Evolutionary conservation across 192 early-diverging fungal species (phyloP).

Genomic region (Linnemannia exigua): DNA sequence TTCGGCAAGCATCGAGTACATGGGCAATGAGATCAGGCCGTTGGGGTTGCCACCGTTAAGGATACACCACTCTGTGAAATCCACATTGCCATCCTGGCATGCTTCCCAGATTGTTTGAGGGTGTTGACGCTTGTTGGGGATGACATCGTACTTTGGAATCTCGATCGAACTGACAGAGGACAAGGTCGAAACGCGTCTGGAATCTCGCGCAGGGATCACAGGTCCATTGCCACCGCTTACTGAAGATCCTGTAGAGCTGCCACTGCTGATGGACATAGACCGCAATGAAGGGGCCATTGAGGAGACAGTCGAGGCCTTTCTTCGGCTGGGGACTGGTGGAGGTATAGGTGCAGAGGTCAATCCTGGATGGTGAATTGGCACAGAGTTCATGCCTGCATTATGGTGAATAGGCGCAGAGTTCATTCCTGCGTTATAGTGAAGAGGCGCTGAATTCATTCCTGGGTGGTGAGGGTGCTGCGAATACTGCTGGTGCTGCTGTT

Average conservation of each 20-base stretch:
- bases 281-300: conserved; percentile 36
- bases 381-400: neutral
- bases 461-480: neutral
- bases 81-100: conserved; percentile 46
- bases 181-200: conserved; percentile 40
- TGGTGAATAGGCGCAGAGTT: conserved; percentile 3
- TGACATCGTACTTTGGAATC: conserved; percentile 24
- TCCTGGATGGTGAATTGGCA: neutral
- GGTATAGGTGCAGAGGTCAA: conserved; percentile 5
- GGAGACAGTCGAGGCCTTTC: conserved; percentile 49
- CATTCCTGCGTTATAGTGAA: neutral
- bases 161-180: conserved; percentile 50
- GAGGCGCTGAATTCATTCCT: neutral
- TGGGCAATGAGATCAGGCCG: conserved; percentile 24
- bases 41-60: conserved; percentile 37
- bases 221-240: conserved; percentile 22
- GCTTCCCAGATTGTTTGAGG: conserved; percentile 48
- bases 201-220: conserved; percentile 36
- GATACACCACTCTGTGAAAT: conserved; percentile 38
- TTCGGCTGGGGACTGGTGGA: conserved; percentile 22
- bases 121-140: conserved; percentile 19
- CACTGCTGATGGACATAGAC: conserved; percentile 54
- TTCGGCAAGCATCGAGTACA: conserved; percentile 46
- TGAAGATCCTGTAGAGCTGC: conserved; percentile 32
- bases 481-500: neutral